phyloP scores from a whole-genome alignment of 176 grass and related monocot species.

The Triticum turgidum region DNA sequence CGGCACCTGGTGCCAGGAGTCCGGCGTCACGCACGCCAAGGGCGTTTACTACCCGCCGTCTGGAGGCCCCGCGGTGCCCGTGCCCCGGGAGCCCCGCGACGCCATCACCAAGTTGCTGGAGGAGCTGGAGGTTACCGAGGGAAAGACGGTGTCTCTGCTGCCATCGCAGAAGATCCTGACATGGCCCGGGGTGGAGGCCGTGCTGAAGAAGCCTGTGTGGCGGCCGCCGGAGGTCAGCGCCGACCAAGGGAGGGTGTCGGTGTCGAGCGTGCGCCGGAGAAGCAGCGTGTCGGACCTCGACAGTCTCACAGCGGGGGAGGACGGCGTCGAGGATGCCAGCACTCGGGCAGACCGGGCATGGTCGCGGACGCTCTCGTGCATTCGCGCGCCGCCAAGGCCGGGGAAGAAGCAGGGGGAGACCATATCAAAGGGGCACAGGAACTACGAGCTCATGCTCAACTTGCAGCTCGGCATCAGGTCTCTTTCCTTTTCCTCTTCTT shows the following conservation, averaged over 20 bases:
- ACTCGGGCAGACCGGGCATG: constrained; percentile 18
- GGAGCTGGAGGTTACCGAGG: constrained; percentile 45
- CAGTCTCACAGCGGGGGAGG: constrained; percentile 7
- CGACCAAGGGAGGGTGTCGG: constrained; percentile 25
- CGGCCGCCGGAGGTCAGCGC: constrained; percentile 30
- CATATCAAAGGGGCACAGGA: constrained; percentile 85
- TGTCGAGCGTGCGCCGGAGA: constrained; percentile 34
- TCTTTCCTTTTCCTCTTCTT: neutral
- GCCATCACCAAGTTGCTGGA: constrained; percentile 45
- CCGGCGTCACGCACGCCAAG: constrained; percentile 47
- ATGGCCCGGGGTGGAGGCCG: constrained; percentile 57
- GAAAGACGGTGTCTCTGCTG: constrained; percentile 70
- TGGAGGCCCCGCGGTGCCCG: constrained; percentile 39
- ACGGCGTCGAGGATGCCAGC: constrained; percentile 5
- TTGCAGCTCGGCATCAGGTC: constrained; percentile 83
- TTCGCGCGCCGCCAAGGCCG: neutral
- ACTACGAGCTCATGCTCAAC: constrained; percentile 96
- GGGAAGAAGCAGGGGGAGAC: constrained; percentile 80
- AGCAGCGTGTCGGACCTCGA: constrained; percentile 46
- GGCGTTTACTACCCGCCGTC: constrained; percentile 81
- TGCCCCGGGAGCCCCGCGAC: constrained; percentile 50
- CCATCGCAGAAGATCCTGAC: constrained; percentile 76
- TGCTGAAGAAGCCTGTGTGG: constrained; percentile 59
- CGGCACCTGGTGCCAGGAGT: constrained; percentile 59
- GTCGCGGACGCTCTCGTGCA: constrained; percentile 9